Base-by-base conservation (phyloP, 2,329 filamentous ascomycete genomes). In the Penicillium sp. region DNA sequence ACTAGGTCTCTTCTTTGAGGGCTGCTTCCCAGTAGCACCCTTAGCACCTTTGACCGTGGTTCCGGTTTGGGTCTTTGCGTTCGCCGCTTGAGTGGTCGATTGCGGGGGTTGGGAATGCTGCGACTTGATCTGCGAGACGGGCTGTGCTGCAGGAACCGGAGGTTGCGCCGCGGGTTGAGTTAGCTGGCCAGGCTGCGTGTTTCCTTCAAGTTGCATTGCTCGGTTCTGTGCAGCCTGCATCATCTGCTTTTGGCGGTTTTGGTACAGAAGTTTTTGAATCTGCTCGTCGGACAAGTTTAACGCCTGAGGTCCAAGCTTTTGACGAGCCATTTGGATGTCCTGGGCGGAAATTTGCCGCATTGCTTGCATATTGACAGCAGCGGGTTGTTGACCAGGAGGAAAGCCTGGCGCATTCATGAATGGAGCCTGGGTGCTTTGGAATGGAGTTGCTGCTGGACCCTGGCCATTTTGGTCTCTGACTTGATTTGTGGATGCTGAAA, bases 1-100 rank as follows among this genome's bases (percentile, higher is more conserved):
- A 52, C 66, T 73, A 4, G 74, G 64, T 56, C 80, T 75, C 59
- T 80, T 80, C 55, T 74, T 76, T 14, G 71, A 61, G n/a, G 67
- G 55, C 50, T 69, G 67, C 60, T 73, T 73, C 36, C 64, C 50
- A 47, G 67, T 40, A 43, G 70, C 38, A 12, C 56, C 62, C 53
- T 67, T 72, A 12, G 61, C 57, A 14, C 56, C 60, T 58, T 73
- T 74, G 4, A 57, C 56, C 25, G 65, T 26, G 11, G 60, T 52
- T 56, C 60, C 60, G 38, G 64, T 40, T 43, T 74, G 73, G n/a
- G 63, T 53, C 54, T 70, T 74, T 49, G 60, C 59, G 36, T 63
- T 61, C 42, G 69, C 69, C 25, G 58, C 64, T 35, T 64, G 69
- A 36, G 69, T 63, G n/a, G 61, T 67, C 26, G 64, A 44, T 47